Base-by-base conservation (phyloP, 2,329 filamentous ascomycete genomes). In the Colletotrichum gloeosporioides region DNA sequence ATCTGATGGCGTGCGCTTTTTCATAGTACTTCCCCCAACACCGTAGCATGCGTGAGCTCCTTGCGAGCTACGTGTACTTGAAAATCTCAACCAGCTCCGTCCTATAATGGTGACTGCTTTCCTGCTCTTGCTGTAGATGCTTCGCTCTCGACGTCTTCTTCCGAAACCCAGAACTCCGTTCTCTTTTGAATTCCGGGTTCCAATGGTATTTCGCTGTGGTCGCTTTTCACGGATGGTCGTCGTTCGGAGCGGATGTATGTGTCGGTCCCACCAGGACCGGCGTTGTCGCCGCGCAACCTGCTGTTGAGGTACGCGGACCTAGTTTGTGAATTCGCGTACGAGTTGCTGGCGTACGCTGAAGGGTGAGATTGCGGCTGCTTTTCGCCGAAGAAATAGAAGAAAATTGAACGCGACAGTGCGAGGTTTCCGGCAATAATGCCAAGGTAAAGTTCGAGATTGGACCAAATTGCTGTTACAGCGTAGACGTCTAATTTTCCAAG, bases 391-490 rank as follows among this genome's bases (percentile, higher is more conserved):
- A 82, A 78, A 64, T 74, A 80, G 25, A 77, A 75, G 64, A 77
- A 82, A n/a, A 81, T 77, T 7, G 78, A 79, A 8, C 80, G 78
- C 3, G 74, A 79, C 63, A 71, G 82, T 77, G 67, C 78, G 4
- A 82, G 80, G 25, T 82, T 82, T 34, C 79, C 85, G n/a, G 82
- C 83, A 8, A 85, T 81, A 22, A 86, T 85, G 31, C 84, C 85
- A 1, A 87, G 78, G 29, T 82, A 82, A 0, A 84, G 81, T 76
- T 87, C 85, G 61, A 85, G 77, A 12, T 85, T 81, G 15, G 82
- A 85, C 84, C 84, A 86, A 53, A 85, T 84, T 32, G 84, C 85
- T 2, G 83, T 81, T 13, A 83, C 82, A 49, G 80, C 80, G 59
- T 83, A 84, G 7, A 80, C 78, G 75, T 80, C 83, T 84, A 36